Percentiles rank a stretch among this genome's conserved stretches.
Conservation (phyloP, 176 grass and related monocot species). For the Tillandsia leiboldiana region DNA sequence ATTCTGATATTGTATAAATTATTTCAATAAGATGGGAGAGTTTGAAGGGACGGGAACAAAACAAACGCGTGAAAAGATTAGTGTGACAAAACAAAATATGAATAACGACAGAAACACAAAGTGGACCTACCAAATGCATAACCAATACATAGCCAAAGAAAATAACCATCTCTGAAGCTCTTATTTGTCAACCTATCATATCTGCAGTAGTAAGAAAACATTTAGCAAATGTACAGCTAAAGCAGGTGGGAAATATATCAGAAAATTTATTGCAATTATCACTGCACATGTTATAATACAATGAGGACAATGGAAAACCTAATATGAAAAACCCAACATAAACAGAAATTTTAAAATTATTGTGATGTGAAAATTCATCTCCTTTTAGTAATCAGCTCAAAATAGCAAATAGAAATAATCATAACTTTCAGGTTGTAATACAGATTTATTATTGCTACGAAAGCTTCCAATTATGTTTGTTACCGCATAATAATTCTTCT, state of each 20-base stretch:
- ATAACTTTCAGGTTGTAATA: background rate
- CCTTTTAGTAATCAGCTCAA: background rate
- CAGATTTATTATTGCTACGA: background rate
- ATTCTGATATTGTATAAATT: too few relatives aligned
- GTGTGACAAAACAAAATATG: too few relatives aligned
- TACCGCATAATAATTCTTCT: background rate
- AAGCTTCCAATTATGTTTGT: background rate
- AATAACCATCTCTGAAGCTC: constrained; percentile 50
- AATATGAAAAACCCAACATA: background rate
- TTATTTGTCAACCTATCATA: constrained; percentile 56
- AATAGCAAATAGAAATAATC: background rate
- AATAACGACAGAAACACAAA: background rate
- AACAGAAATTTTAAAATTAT: background rate
- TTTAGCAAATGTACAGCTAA: background rate
- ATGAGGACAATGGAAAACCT: background rate
- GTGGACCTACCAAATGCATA: constrained; percentile 57
- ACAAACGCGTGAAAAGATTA: too few relatives aligned
- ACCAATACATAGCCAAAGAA: constrained; percentile 52
- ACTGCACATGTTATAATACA: too few relatives aligned
- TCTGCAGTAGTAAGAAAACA: constrained; percentile 27
- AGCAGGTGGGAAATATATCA: background rate
- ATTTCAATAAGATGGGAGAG: background rate
- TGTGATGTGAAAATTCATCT: background rate
- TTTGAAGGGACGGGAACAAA: too few relatives aligned
- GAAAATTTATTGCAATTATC: constrained; percentile 1